phyloP scores from a whole-genome alignment of 169 alveolate genomes.

The Plasmodium yoelii region DNA sequence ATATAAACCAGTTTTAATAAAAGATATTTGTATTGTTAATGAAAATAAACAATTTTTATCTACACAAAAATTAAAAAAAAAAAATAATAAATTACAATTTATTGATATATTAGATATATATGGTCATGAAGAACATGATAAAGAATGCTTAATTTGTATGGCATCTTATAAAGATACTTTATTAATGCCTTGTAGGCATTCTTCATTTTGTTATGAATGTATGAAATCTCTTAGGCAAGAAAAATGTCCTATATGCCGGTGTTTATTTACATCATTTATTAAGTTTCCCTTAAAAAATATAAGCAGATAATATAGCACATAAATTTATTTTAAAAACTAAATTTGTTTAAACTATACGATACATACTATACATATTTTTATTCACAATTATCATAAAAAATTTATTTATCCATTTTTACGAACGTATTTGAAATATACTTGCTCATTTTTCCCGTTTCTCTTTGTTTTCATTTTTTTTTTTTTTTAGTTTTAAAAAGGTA shows the following conservation, averaged over 20 bases:
- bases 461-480: too few relatives aligned
- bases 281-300: constrained; percentile 42
- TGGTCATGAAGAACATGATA: constrained; percentile 78
- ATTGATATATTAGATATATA: constrained; percentile 43
- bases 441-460: too few relatives aligned
- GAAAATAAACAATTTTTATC: background rate
- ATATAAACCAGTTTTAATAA: constrained; percentile 38
- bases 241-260: constrained; percentile 85
- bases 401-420: too few relatives aligned
- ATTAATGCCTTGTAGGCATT: constrained; percentile 84
- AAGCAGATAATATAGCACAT: background rate
- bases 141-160: constrained; percentile 84
- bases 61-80: constrained; percentile 6
- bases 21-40: constrained; percentile 37
- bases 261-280: constrained; percentile 54
- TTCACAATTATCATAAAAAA: too few relatives aligned
- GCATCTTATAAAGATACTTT: constrained; percentile 83
- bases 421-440: too few relatives aligned
- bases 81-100: constrained; percentile 19
- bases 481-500: too few relatives aligned
- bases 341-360: too few relatives aligned
- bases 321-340: too few relatives aligned
- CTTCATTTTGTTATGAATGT: constrained; percentile 84
- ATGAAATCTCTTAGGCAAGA: constrained; percentile 81
- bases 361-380: too few relatives aligned